Conservation (phyloP, 202 grass and related monocot genomes). For the Setaria italica region DNA sequence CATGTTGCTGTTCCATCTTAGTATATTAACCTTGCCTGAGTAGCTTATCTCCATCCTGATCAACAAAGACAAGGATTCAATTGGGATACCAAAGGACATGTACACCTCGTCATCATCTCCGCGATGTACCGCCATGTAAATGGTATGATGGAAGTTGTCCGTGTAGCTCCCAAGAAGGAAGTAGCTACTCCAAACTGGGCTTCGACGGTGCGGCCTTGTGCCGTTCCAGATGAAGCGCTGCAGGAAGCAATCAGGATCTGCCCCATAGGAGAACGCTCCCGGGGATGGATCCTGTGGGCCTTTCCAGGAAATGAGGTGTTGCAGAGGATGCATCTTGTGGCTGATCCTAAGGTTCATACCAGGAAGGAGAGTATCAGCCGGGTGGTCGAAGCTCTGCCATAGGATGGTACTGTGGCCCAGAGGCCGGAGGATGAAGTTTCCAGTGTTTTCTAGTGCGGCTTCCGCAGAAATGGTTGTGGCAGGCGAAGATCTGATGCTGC, state of each 20-base stretch:
- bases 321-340: slow-evolving; percentile 41
- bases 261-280: slow-evolving; percentile 48
- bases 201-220: slow-evolving; percentile 48
- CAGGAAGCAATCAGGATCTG: slow-evolving; percentile 48
- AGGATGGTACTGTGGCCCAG: slow-evolving; percentile 2
- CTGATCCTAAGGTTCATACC: slow-evolving; percentile 62
- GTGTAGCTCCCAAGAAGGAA: slow-evolving; percentile 48
- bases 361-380: slow-evolving; percentile 51
- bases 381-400: slow-evolving; percentile 84
- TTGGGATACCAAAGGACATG: slow-evolving; percentile 39
- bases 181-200: slow-evolving; percentile 43
- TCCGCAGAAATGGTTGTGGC: background rate
- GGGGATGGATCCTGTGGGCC: slow-evolving; percentile 52
- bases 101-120: slow-evolving; percentile 24
- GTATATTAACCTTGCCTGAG: slow-evolving; percentile 26
- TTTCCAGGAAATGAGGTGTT: slow-evolving; percentile 56
- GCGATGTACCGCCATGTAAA: slow-evolving; percentile 43
- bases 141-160: slow-evolving; percentile 16
- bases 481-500: background rate
- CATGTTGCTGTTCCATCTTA: slow-evolving; percentile 36
- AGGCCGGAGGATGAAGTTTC: slow-evolving; percentile 63
- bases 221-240: slow-evolving; percentile 56
- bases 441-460: slow-evolving; percentile 55
- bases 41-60: slow-evolving; percentile 34
- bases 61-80: background rate